phyloP scores from a whole-genome alignment of 495 filamentous ascomycete species.

The Apodospora peruviana region DNA sequence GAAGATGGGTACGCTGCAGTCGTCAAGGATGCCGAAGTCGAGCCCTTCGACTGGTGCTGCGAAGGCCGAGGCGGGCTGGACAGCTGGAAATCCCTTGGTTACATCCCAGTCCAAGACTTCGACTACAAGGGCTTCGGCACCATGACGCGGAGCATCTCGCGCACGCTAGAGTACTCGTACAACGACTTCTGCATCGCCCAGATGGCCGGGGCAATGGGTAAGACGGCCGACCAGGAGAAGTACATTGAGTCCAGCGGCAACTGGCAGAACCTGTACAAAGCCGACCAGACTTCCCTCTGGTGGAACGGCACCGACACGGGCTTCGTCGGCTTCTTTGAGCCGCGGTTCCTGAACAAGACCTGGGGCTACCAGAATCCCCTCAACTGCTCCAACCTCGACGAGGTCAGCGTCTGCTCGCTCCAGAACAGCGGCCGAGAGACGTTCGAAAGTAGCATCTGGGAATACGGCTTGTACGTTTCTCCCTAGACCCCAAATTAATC shows the following conservation, averaged over 20 bases:
- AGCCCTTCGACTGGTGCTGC: slow-evolving; percentile 65
- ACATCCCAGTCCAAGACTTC: slow-evolving; percentile 64
- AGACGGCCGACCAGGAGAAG: slow-evolving; percentile 51
- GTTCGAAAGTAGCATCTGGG: slow-evolving; percentile 67
- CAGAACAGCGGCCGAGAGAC: slow-evolving; percentile 60
- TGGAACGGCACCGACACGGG: slow-evolving; percentile 55
- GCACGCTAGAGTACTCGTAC: slow-evolving; percentile 73
- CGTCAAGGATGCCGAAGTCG: slow-evolving; percentile 69
- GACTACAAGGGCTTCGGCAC: slow-evolving; percentile 63
- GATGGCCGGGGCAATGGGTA: slow-evolving; percentile 52
- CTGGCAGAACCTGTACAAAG: slow-evolving; percentile 65
- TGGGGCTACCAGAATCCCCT: slow-evolving; percentile 68
- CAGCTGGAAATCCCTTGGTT: slow-evolving; percentile 62
- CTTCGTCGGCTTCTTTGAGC: slow-evolving; percentile 66
- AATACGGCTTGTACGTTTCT: slow-evolving; percentile 55
- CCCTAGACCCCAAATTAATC: slow-evolving; percentile 11
- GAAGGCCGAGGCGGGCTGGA: slow-evolving; percentile 64
- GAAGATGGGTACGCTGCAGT: slow-evolving; percentile 66
- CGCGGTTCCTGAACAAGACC: slow-evolving; percentile 58
- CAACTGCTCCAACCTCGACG: slow-evolving; percentile 54
- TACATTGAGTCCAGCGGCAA: slow-evolving; percentile 57
- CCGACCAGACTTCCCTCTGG: slow-evolving; percentile 52
- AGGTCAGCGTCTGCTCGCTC: slow-evolving; percentile 52
- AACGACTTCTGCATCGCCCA: slow-evolving; percentile 70
- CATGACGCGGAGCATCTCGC: slow-evolving; percentile 63